These are phyloP conservation scores for Blastomyces emzantsi DNA, from an alignment of 2,329 filamentous ascomycete species.

Conservation along the genomic window DNA sequence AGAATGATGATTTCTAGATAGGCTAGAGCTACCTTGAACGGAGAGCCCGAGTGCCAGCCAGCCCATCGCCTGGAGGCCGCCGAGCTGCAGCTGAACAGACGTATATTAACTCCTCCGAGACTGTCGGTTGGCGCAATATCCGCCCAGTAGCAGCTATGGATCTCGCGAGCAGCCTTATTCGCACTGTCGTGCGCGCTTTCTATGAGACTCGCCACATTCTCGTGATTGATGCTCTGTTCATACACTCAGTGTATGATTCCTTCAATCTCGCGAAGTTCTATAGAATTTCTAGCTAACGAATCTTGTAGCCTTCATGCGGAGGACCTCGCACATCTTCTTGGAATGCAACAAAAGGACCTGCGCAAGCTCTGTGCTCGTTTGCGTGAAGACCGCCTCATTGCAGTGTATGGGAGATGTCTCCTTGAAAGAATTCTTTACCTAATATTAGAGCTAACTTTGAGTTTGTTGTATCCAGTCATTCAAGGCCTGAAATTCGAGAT, in stretches of 20 bases:
- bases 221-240: slow-evolving; percentile 68
- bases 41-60: not conserved
- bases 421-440: slow-evolving; percentile 8
- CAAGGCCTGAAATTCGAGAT: slow-evolving; percentile 67
- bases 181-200: slow-evolving; percentile 77
- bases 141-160: slow-evolving; percentile 41
- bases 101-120: not conserved
- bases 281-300: slow-evolving; percentile 12
- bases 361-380: slow-evolving; percentile 81
- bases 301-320: slow-evolving; percentile 61
- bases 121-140: not conserved
- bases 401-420: slow-evolving; percentile 50
- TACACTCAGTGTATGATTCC: slow-evolving; percentile 56
- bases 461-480: slow-evolving; percentile 44
- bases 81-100: slow-evolving; percentile 4
- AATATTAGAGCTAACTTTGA: slow-evolving; percentile 15
- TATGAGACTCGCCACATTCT: slow-evolving; percentile 78
- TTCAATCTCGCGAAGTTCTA: slow-evolving; percentile 12
- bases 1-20: slow-evolving; percentile 4
- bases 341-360: slow-evolving; percentile 83
- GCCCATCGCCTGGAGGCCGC: not conserved
- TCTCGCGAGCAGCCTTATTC: slow-evolving; percentile 68
- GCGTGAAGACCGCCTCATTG: slow-evolving; percentile 75
- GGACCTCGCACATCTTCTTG: slow-evolving; percentile 78
- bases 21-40: not conserved